phyloP scores from a whole-genome alignment of 1,284 basidiomycete genomes.

The Leccinum holopus region DNA sequence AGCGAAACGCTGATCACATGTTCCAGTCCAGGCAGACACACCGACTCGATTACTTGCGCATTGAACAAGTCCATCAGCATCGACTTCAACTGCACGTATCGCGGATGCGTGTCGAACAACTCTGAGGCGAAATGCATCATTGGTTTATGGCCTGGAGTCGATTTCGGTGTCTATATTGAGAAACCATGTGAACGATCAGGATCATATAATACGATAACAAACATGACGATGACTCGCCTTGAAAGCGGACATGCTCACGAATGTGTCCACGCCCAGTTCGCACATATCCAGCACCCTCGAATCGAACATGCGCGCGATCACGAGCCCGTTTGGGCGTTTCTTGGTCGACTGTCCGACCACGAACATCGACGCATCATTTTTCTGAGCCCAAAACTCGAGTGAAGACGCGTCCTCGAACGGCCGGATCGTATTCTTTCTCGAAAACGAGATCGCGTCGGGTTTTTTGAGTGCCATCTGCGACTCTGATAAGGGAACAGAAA shows the following conservation, averaged over 20 bases:
- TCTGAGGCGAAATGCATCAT: slow-evolving; percentile 96
- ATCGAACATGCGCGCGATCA: slow-evolving; percentile 88
- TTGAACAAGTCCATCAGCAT: slow-evolving; percentile 90
- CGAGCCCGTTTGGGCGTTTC: slow-evolving; percentile 89
- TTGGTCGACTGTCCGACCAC: slow-evolving; percentile 92
- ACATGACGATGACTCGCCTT: slow-evolving; percentile 54
- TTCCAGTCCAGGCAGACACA: slow-evolving; percentile 85
- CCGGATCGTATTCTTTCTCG: slow-evolving; percentile 90
- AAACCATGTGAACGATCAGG: background rate
- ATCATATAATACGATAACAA: background rate
- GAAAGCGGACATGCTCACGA: slow-evolving; percentile 77
- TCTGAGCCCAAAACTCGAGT: slow-evolving; percentile 89
- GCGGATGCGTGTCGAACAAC: slow-evolving; percentile 89
- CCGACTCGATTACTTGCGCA: slow-evolving; percentile 79
- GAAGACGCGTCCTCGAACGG: slow-evolving; percentile 89
- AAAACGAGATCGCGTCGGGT: slow-evolving; percentile 88
- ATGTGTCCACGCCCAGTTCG: slow-evolving; percentile 86
- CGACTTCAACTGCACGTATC: slow-evolving; percentile 90
- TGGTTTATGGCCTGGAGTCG: slow-evolving; percentile 88
- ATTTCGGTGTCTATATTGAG: slow-evolving; percentile 72
- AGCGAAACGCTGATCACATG: slow-evolving; percentile 89
- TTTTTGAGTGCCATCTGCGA: slow-evolving; percentile 86
- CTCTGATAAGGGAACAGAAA: background rate
- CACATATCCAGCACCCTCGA: slow-evolving; percentile 90
- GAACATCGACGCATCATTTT: slow-evolving; percentile 96